Evolutionary conservation across 495 filamentous ascomycete genomes (phyloP), one percentile per base, ranked within the genome.

Genomic region (Durotheca rogersii): DNA sequence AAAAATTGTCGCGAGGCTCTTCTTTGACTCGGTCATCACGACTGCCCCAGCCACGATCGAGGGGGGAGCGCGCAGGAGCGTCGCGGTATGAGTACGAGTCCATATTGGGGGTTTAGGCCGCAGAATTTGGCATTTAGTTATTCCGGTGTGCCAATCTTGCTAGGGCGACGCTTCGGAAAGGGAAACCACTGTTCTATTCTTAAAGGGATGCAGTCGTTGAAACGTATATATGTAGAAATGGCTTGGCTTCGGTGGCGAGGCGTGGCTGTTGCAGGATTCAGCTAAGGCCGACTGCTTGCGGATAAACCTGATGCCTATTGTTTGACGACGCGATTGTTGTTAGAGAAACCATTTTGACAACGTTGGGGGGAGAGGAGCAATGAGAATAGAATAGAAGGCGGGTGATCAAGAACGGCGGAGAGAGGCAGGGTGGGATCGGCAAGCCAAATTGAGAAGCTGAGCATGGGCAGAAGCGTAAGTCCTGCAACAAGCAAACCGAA

Each of bases 261-360:
- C 30, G 20, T 39, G 47, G 38, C 53, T 58, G 62, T 49, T 50
- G 60, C 46, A 59, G 50, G 49, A n/a, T n/a, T 55, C 61, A 65
- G 23, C 61, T 60, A 37, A 59, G 42, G 16, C 48, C 61, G 47
- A 42, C 58, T 56, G 43, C 44, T 53, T 58, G 57, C 20, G 37
- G 38, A 35, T 21, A 40, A 30, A 51, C 60, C 53, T 59, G 60
- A 54, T 56, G 64, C 53, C 69, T 64, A 67, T 66, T 73, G 69
- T 75, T 74, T 73, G 70, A 66, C 69, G 64, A 67, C 64, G 70
- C 72, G 68, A 70, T 74, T 73, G 70, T 65, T 61, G 73, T 77
- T 77, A 77, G 73, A 77, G 67, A 51, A 66, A 67, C 61, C 61
- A 69, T 63, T 62, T 65, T 67, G 53, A 64, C 27, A 46, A 55